phyloP scores from a whole-genome alignment of 176 grass and related monocot species.

The Cymbopogon citratus region DNA sequence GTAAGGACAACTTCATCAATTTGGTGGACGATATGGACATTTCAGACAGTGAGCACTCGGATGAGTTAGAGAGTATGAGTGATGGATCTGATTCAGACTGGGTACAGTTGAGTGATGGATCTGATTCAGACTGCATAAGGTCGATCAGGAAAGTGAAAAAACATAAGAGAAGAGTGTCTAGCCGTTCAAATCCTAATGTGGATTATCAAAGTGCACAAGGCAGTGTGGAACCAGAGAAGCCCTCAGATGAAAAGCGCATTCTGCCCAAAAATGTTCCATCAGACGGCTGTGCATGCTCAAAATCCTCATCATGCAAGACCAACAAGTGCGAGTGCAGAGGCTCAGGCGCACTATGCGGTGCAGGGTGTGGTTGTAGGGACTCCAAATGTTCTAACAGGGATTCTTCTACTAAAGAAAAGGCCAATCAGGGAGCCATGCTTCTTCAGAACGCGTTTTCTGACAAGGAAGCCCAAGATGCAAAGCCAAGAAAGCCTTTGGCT shows the following conservation, averaged over 20 bases:
- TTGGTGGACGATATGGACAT: conserved; percentile 87
- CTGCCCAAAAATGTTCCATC: conserved; percentile 10
- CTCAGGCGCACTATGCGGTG: conserved; percentile 37
- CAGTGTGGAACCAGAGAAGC: conserved; percentile 32
- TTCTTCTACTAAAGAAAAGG: conserved; percentile 36
- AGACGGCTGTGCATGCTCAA: conserved; percentile 62
- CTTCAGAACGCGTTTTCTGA: conserved; percentile 52
- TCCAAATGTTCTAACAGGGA: conserved; percentile 73
- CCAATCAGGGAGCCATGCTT: conserved; percentile 48
- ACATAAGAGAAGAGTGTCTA: conserved; percentile 14
- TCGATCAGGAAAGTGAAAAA: conserved; percentile 38
- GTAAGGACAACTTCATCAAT: conserved; percentile 15
- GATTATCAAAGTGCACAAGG: not conserved
- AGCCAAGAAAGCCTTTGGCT: conserved; percentile 48
- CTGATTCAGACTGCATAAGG: conserved; percentile 54
- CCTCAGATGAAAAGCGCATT: conserved; percentile 24
- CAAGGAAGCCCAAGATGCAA: conserved; percentile 20
- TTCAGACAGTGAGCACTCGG: conserved; percentile 64
- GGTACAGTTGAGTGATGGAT: conserved; percentile 34
- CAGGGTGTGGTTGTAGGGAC: conserved; percentile 47
- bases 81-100: conserved; percentile 57
- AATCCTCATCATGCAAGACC: conserved; percentile 65
- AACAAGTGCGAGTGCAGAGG: conserved; percentile 73
- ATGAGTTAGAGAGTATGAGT: conserved; percentile 38
- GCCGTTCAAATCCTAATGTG: conserved; percentile 22